Percentiles rank a stretch among this genome's conserved stretches.
These are phyloP conservation scores for Skeletonema costatum DNA, from an alignment of 108 stramenopile species.

Conservation along the genomic window DNA sequence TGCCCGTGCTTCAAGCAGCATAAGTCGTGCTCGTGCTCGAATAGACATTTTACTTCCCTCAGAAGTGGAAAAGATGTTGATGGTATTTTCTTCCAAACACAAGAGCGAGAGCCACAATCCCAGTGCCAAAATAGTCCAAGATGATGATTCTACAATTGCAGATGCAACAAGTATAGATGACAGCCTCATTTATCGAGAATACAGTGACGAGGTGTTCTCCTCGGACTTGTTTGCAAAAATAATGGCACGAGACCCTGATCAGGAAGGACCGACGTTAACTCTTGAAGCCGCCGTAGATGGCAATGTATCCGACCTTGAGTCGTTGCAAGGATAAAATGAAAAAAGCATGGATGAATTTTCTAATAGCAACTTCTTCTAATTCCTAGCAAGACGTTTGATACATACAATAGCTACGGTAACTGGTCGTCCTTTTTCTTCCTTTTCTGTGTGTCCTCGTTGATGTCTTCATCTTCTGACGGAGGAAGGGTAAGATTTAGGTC, in stretches of 20 bases:
- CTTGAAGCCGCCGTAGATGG: not conserved
- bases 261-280: not conserved
- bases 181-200: not conserved
- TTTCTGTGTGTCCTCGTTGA: not conserved
- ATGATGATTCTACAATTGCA: not conserved
- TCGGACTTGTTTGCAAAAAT: too few species aligned
- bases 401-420: not conserved
- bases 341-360: too few species aligned
- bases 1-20: not conserved
- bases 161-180: not conserved
- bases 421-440: not conserved
- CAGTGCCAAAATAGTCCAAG: not conserved
- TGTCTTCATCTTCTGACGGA: not conserved
- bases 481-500: conserved; percentile 3
- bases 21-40: not conserved
- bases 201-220: not conserved
- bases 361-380: not conserved
- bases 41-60: not conserved
- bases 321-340: too few species aligned
- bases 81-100: not conserved
- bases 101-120: not conserved
- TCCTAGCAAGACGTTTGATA: too few species aligned
- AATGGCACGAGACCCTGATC: too few species aligned
- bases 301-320: not conserved
- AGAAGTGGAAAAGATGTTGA: not conserved